Evolutionary conservation across 768 basidiomycete genomes (phyloP), one percentile per base, ranked within the genome.

Genomic region (Russula sp.): DNA sequence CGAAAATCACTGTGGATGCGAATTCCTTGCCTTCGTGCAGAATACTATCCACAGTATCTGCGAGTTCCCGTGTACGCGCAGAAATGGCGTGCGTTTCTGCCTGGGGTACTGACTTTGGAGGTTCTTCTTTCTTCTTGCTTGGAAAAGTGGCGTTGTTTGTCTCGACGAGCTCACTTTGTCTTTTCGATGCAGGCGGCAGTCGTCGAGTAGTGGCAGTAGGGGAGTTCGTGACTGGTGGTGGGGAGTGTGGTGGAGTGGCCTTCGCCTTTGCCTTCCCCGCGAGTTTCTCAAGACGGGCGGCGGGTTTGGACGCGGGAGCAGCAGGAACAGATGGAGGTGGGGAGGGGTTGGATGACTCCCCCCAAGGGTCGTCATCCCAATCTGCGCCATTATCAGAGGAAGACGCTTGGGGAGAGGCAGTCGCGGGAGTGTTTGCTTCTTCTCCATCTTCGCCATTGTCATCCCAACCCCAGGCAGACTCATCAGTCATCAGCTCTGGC

Each of bases 391-490:
- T 81, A 13, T 42, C 62, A 16, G 58, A 65, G 39, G 53, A 58
- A 22, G 45, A 36, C 43, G 54, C 43, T 7, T 20, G 38, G 13
- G 63, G 47, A 41, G 63, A 55, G 22, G 50, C 39, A 18, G 51
- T 32, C 35, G 29, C 54, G 25, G 60, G 46, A 5, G 59, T 50
- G 22, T 73, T 56, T 13, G 58, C 34, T 4, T 69, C 64, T 50
- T 72, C 76, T 11, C 77, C 77, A 35, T 69, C 64, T 50, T 72
- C 76, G 13, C 77, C 77, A 35, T 83, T 83, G 45, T 84, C 83
- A 42, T 88, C 84, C 84, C 84, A 90, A 2, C 85, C 90, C 90
- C 90, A 92, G 0, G 87, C 83, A 66, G 82, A 72, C 65, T 82
- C 80, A 14, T 69, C 69, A 10, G 56, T 51, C 10, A 14, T 54